Evolutionary conservation across 1,284 basidiomycete genomes (phyloP), one percentile per base, ranked within the genome.

Genomic region (Cryptococcus sp.): DNA sequence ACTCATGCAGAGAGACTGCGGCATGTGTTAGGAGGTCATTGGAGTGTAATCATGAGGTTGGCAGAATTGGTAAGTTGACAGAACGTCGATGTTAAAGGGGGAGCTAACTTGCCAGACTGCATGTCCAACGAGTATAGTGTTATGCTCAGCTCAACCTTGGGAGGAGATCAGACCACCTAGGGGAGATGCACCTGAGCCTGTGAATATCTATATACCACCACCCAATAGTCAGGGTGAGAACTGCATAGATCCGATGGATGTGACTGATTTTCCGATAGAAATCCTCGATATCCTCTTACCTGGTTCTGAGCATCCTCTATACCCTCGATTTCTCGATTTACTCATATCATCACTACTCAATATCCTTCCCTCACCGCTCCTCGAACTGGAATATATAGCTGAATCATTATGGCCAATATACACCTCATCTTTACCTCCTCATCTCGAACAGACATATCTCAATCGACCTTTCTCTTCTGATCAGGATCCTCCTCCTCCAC

Each of bases 351-450:
- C 84, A 8, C 84, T 87, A 65, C 80, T 81, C 4, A 81, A 84
- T 4, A 88, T 86, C 67, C 83, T 83, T 0, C 81, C 81, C 15
- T 53, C 61, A 1, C 84, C 89, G 59, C 82, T 85, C 0, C 67
- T 81, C 46, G 89, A 91, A 68, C 79, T 92, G 1, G 81, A 83
- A 43, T 90, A 90, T 67, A 82, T 92, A 41, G 83, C 87, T 1
- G 81, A 83, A 0, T 85, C 89, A 4, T 81, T 87, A 10, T 93
- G 90, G 89, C 88, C 88, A 0, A 84, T 77, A 4, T 77, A 76
- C 58, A 75, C 71, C n/a, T 55, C 65, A 1, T 54, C 59, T 2
- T 58, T 76, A 0, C 70, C 67, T n/a, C 62, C 66, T 7, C 73
- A 74, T 50, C 47, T 52, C 32, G 72, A 73, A 53, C 66, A 68